These are phyloP conservation scores for Lolium rigidum DNA, from an alignment of 176 grass and related monocot genomes.

Conservation along the genomic window DNA sequence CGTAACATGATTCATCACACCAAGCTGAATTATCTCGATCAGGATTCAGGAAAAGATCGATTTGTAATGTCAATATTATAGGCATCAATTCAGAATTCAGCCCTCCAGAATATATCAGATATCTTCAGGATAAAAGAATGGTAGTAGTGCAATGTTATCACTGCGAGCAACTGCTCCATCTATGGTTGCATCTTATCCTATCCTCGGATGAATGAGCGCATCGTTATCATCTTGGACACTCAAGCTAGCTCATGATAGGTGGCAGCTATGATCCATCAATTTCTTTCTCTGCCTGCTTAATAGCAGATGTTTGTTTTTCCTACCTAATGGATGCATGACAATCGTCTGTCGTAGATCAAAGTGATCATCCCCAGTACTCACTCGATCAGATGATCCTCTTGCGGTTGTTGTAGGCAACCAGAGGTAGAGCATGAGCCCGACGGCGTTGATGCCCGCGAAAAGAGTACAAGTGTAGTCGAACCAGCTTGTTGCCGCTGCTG, in stretches of 20 bases:
- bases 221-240: not conserved
- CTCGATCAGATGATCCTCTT: not conserved
- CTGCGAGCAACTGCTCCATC: not conserved
- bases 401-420: not conserved
- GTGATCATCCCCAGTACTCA: not conserved
- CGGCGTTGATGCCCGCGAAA: slow-evolving; percentile 36
- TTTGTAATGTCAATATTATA: not conserved
- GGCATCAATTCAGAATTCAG: not conserved
- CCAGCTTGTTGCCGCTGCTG: no score
- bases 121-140: not conserved
- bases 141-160: not conserved
- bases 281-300: no score
- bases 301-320: no score
- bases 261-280: not conserved
- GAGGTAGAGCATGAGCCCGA: not conserved
- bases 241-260: not conserved
- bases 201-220: not conserved
- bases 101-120: not conserved
- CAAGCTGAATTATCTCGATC: not conserved
- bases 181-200: not conserved
- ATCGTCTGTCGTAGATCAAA: no score
- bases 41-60: not conserved
- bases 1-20: not conserved
- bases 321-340: no score
- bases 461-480: slow-evolving; percentile 63